These are phyloP conservation scores for Glaciozyma antarctica DNA, from an alignment of 768 basidiomycete species.

Conservation along the genomic window DNA sequence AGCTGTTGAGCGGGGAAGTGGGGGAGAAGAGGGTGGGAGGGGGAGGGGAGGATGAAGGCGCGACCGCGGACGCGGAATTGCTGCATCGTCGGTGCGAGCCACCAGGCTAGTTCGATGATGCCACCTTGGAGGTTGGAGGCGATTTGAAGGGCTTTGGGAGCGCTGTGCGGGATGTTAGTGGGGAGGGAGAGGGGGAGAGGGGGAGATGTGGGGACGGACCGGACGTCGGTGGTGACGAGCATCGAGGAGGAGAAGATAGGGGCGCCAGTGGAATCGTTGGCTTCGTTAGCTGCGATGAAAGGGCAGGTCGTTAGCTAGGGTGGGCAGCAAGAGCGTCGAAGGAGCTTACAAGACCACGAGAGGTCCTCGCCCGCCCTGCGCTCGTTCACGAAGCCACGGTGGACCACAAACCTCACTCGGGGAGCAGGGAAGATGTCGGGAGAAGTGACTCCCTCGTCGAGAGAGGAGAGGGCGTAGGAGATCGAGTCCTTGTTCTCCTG, in stretches of 20 bases:
- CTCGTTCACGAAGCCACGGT: conserved; percentile 30
- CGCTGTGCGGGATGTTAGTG: conserved; percentile 1
- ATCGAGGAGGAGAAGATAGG: conserved; percentile 20
- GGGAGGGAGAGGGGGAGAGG: neutral
- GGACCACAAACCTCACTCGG: conserved; percentile 25
- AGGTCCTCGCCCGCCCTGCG: conserved; percentile 8
- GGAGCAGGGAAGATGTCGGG: conserved; percentile 3
- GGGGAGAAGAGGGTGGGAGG: conserved; percentile 41
- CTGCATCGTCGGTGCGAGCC: conserved; percentile 56
- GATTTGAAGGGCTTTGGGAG: conserved; percentile 31
- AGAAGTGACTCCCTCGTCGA: too few relatives aligned
- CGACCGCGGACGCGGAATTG: conserved; percentile 64
- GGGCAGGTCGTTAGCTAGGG: conserved; percentile 1
- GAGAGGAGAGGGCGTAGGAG: too few relatives aligned
- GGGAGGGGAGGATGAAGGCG: conserved; percentile 51
- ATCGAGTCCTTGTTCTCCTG: too few relatives aligned
- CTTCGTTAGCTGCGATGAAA: neutral
- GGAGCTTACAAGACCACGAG: neutral
- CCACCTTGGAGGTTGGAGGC: conserved; percentile 25
- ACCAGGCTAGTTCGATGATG: conserved; percentile 61
- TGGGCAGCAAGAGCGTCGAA: neutral
- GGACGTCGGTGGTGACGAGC: conserved; percentile 44
- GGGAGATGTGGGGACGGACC: conserved; percentile 23
- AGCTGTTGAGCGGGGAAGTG: conserved; percentile 35
- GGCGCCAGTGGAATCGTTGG: conserved; percentile 8